phyloP scores from a whole-genome alignment of 2,329 filamentous ascomycete genomes.

The Calonectria multiphialidica region DNA sequence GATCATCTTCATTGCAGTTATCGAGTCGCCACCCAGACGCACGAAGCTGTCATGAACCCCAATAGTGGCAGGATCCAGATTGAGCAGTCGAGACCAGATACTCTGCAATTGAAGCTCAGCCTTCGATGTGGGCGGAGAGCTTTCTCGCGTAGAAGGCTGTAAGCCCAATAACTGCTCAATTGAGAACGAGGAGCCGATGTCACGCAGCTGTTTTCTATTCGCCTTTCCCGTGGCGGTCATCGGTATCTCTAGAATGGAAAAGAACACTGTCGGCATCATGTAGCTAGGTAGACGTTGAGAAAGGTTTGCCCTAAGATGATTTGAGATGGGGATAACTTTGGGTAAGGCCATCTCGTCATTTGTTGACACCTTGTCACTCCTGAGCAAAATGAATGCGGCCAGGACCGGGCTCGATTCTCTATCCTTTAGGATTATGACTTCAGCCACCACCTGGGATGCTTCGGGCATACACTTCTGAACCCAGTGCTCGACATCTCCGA shows the following conservation, averaged over 20 bases:
- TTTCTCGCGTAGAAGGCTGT: slow-evolving; percentile 28
- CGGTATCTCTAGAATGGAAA: slow-evolving; percentile 24
- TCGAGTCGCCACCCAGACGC: slow-evolving; percentile 61
- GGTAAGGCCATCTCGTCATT: neutral
- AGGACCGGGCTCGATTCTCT: neutral
- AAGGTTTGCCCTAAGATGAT: neutral
- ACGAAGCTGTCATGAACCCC: slow-evolving; percentile 61
- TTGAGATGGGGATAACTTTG: neutral
- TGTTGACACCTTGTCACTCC: neutral
- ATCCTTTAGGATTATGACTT: slow-evolving; percentile 6
- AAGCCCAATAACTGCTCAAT: slow-evolving; percentile 51
- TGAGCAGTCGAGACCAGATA: slow-evolving; percentile 53
- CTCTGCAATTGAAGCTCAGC: slow-evolving; percentile 41
- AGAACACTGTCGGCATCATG: slow-evolving; percentile 18
- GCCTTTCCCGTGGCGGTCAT: slow-evolving; percentile 30
- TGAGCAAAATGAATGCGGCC: neutral
- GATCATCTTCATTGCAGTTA: slow-evolving; percentile 61
- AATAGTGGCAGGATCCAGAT: slow-evolving; percentile 48
- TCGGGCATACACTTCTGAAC: slow-evolving; percentile 9
- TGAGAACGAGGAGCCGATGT: slow-evolving; percentile 22
- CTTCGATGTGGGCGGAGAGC: slow-evolving; percentile 3
- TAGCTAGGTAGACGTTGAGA: neutral
- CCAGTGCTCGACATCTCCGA: slow-evolving; percentile 36
- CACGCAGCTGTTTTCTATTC: slow-evolving; percentile 24
- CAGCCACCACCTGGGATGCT: slow-evolving; percentile 8